Conservation (phyloP, 2,329 filamentous ascomycete species). For the Aspergillus viridinutans region DNA sequence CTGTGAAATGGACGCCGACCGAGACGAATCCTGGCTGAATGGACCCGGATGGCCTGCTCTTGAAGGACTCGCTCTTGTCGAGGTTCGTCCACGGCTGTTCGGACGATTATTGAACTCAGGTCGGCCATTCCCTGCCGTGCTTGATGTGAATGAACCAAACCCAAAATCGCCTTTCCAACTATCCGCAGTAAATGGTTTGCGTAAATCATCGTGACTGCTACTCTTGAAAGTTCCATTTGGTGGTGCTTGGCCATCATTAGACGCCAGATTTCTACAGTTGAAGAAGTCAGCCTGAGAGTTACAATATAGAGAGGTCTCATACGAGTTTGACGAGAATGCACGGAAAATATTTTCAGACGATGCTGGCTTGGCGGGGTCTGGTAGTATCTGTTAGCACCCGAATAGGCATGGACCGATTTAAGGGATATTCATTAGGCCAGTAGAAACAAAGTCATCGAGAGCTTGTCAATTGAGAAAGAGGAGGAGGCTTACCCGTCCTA, state of each 20-base stretch:
- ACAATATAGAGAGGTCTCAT: slow-evolving; percentile 2
- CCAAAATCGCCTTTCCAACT: slow-evolving; percentile 38
- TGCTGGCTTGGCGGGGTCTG: slow-evolving; percentile 26
- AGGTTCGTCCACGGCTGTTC: slow-evolving; percentile 19
- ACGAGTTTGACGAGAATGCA: not conserved
- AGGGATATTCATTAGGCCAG: not conserved
- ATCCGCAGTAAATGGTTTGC: slow-evolving; percentile 40
- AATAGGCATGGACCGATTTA: not conserved
- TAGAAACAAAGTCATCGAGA: not conserved
- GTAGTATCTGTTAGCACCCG: slow-evolving; percentile 5
- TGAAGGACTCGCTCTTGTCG: slow-evolving; percentile 17
- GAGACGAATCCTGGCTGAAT: slow-evolving; percentile 16
- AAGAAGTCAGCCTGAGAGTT: slow-evolving; percentile 3
- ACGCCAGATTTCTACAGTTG: slow-evolving; percentile 5
- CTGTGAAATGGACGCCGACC: slow-evolving; percentile 15
- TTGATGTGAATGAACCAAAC: slow-evolving; percentile 35
- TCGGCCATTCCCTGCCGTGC: slow-evolving; percentile 19
- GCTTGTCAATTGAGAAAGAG: not conserved
- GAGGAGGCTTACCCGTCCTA: slow-evolving; percentile 30
- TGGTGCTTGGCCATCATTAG: slow-evolving; percentile 4
- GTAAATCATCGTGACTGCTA: slow-evolving; percentile 30
- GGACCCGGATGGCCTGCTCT: slow-evolving; percentile 14
- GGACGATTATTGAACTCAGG: slow-evolving; percentile 14
- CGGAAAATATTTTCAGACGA: slow-evolving; percentile 18
- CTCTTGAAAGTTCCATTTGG: slow-evolving; percentile 25